Base-by-base conservation (phyloP, 2,329 filamentous ascomycete species). In the Alternaria viburni region DNA sequence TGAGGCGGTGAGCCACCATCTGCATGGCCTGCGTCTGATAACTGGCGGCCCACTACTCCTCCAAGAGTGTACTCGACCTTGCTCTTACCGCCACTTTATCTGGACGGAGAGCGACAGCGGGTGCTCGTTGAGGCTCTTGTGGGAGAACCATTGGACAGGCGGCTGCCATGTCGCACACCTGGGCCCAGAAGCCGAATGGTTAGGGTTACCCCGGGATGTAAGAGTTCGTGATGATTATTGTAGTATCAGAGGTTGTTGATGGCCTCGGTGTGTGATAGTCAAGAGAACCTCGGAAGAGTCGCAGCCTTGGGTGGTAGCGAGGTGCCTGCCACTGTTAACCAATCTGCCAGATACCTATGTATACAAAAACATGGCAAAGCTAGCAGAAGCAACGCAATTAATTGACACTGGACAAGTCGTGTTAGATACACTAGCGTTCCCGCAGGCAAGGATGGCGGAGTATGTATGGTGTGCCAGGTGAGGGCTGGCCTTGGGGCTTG, bases 41-140 rank as follows among this genome's bases (percentile, higher is more conserved):
- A 65, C 59, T 69, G 60, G 66, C 66, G 62, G 56, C 50, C 61
- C 57, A 66, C 70, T 74, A 76, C 67, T 60, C 61, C 74, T 72
- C 52, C 67, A 73, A 74, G 54, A 71, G 74, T 65, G 58, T 62
- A 65, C 57, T 62, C 67, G 67, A 68, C 43, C 36, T 41, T 17
- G 36, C 52, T 62, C 63, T 74, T 79, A 79, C 77, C 77, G 77
- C 77, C 74, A 71, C 75, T 79, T 78, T 65, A 62, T 69, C 59
- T 47, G 56, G 65, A 50, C 56, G 36, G 54, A 32, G 28, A 26
- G 45, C 66, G 67, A 65, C 59, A 66, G 62, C 65, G 59, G 58
- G 62, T 69, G 65, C 57, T 65, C 59, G 30, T 63, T 61, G 63
- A 62, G 61, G 66, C 58, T 60, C 54, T 64, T 54, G 66, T 32